These are phyloP conservation scores for Discostella stelligera DNA, from an alignment of 352 stramenopile species.

Conservation along the genomic window DNA sequence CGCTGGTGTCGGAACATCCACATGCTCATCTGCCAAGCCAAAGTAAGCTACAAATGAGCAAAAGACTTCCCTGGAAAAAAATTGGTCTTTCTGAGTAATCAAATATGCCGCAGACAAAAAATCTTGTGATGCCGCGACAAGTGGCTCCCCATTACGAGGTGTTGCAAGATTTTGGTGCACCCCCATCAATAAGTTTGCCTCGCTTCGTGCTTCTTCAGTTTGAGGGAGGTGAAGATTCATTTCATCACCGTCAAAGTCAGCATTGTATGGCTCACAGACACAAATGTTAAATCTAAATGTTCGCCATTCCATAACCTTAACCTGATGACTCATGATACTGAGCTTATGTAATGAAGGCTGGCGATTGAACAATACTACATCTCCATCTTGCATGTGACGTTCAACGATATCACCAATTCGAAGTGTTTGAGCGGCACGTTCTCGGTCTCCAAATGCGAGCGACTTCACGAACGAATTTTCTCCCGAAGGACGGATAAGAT, in stretches of 20 bases:
- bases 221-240: conserved; percentile 99
- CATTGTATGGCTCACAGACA: conserved; percentile 98
- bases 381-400: conserved; percentile 98
- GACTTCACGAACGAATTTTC: conserved; percentile 78
- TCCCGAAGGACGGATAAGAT: conserved; percentile 79
- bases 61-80: conserved; percentile 96
- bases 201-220: conserved; percentile 96
- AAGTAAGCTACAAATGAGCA: conserved; percentile 93
- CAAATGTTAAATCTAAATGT: conserved; percentile 99
- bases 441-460: conserved; percentile 92
- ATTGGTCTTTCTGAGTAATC: conserved; percentile 97
- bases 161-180: conserved; percentile 98
- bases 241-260: conserved; percentile 99
- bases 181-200: conserved; percentile 96
- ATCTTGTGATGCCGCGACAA: conserved; percentile 98
- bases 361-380: conserved; percentile 99
- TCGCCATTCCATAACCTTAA: conserved; percentile 93
- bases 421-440: conserved; percentile 90
- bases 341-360: conserved; percentile 99
- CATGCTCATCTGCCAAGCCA: conserved; percentile 92
- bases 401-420: conserved; percentile 98
- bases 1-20: conserved; percentile 87
- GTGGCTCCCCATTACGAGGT: conserved; percentile 95
- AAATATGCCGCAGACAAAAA: conserved; percentile 98
- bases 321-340: conserved; percentile 97